These are phyloP conservation scores for Penicillium sp. DNA, from an alignment of 2,329 filamentous ascomycete genomes.

Conservation along the genomic window DNA sequence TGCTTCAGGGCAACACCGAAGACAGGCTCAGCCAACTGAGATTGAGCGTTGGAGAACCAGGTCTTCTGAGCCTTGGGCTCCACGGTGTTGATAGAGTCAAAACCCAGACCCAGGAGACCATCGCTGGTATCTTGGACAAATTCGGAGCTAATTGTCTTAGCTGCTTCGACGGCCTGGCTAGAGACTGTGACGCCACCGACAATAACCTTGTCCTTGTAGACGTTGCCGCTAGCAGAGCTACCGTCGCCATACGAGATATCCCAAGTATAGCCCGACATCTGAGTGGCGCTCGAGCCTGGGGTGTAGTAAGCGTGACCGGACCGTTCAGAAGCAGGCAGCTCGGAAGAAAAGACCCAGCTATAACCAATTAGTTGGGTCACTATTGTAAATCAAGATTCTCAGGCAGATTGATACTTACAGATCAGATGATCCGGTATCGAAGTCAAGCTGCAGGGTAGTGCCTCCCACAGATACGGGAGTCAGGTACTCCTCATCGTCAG, in stretches of 20 bases:
- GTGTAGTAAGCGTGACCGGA: constrained; percentile 60
- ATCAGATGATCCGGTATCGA: constrained; percentile 70
- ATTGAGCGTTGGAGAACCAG: constrained; percentile 60
- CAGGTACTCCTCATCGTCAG: constrained; percentile 58
- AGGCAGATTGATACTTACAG: constrained; percentile 46
- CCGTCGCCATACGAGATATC: constrained; percentile 65
- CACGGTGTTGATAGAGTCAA: constrained; percentile 60
- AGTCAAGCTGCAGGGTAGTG: constrained; percentile 64
- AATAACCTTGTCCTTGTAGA: constrained; percentile 64
- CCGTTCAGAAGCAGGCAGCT: constrained; percentile 52
- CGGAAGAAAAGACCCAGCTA: constrained; percentile 66
- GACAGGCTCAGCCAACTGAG: constrained; percentile 49
- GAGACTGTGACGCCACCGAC: constrained; percentile 61
- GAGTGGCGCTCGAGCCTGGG: constrained; percentile 48
- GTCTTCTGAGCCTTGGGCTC: constrained; percentile 52
- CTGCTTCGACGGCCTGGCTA: constrained; percentile 65
- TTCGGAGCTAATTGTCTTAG: constrained; percentile 55
- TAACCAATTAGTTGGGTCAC: background rate
- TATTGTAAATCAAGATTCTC: no score
- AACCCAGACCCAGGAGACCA: constrained; percentile 62
- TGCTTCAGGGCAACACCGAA: constrained; percentile 59
- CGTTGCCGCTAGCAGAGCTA: constrained; percentile 61
- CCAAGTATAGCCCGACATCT: constrained; percentile 55
- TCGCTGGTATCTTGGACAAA: constrained; percentile 57
- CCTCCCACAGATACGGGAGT: constrained; percentile 63